Evolutionary conservation across 257 asterid species (phyloP).

Genomic region (Fraxinus anomala): DNA sequence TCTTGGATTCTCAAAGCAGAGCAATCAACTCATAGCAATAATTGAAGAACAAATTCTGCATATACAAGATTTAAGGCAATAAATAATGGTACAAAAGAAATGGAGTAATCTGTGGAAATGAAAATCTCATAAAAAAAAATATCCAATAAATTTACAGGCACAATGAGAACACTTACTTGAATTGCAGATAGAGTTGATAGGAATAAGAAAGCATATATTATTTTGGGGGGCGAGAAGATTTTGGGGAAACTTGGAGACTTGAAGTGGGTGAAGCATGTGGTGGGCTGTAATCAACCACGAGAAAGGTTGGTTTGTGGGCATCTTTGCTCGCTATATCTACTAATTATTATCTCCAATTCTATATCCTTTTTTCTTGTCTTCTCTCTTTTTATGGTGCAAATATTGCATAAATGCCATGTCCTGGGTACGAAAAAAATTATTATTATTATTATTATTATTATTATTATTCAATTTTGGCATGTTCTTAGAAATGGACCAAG

Average conservation of each 20-base stretch:
- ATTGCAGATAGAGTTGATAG: slow-evolving; percentile 2
- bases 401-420: no score
- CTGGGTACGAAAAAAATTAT: no score
- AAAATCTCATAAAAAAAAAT: neutral
- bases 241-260: neutral
- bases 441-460: no score
- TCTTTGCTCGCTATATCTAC: neutral
- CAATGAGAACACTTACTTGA: neutral
- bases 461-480: no score
- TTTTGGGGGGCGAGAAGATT: neutral
- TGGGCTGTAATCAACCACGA: neutral
- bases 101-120: neutral
- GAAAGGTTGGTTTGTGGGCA: neutral
- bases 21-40: slow-evolving; percentile 28
- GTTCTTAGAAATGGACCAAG: no score
- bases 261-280: neutral
- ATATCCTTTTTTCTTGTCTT: neutral
- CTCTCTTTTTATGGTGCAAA: neutral
- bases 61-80: neutral
- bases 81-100: neutral
- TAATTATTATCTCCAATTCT: neutral
- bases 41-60: slow-evolving; percentile 17
- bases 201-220: neutral
- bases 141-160: neutral
- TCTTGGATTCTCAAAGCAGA: slow-evolving; percentile 26